phyloP scores from a whole-genome alignment of 805 yeast genomes.

The Scheffersomyces lignosus region DNA sequence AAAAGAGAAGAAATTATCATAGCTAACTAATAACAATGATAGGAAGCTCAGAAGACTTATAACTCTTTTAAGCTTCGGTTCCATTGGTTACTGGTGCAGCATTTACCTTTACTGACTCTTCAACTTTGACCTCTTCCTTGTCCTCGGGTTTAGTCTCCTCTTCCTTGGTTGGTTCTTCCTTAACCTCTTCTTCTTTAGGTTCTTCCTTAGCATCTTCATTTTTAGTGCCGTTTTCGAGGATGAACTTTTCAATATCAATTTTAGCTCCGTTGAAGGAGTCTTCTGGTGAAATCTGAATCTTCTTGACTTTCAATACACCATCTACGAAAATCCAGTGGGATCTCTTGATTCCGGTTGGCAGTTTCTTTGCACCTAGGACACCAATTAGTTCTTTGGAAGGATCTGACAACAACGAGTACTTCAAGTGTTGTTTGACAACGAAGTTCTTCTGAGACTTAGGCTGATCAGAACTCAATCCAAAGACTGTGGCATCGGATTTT shows the following conservation, averaged over 20 bases:
- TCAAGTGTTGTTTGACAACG: conserved; percentile 68
- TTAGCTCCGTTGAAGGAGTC: conserved; percentile 59
- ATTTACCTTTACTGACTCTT: conserved; percentile 4
- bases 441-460: conserved; percentile 77
- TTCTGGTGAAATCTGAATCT: conserved; percentile 52
- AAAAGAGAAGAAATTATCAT: no score
- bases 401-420: conserved; percentile 75
- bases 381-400: conserved; percentile 69
- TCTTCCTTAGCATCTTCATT: conserved; percentile 5
- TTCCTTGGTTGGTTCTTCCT: conserved; percentile 2
- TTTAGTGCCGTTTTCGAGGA: conserved; percentile 15
- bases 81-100: no score
- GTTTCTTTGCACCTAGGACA: conserved; percentile 78
- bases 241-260: conserved; percentile 50
- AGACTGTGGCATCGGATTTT: conserved; percentile 54
- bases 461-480: conserved; percentile 84
- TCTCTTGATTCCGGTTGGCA: conserved; percentile 73
- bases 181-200: conserved; percentile 2
- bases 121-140: conserved; percentile 3
- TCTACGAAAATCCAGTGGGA: conserved; percentile 91
- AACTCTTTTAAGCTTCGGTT: no score
- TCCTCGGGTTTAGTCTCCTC: conserved; percentile 1
- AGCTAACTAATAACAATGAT: no score
- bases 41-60: no score
- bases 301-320: conserved; percentile 61